phyloP scores from a whole-genome alignment of 2,329 filamentous ascomycete species.

The Diaporthe sp. region DNA sequence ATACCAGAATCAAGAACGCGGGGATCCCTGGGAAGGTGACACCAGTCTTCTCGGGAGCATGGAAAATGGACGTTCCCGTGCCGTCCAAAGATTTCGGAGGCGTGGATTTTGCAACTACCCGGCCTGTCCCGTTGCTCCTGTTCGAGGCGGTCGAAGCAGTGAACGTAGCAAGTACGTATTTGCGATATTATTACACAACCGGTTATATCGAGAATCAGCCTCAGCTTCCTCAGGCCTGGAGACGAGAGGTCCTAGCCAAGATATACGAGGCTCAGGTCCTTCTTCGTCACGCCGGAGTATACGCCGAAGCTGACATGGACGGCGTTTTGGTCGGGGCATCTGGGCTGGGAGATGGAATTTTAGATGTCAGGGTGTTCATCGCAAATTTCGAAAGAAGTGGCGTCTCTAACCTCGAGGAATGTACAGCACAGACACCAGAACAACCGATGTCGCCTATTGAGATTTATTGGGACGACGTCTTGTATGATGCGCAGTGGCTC shows the following conservation, averaged over 20 bases:
- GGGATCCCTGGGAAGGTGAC: background rate
- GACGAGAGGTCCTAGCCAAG: background rate
- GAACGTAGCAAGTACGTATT: background rate
- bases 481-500: background rate
- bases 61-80: background rate
- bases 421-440: background rate
- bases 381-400: background rate
- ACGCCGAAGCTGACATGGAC: background rate
- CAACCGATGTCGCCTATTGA: background rate
- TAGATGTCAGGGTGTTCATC: background rate
- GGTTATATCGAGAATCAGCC: background rate
- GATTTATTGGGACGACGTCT: background rate
- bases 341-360: background rate
- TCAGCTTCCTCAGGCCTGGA: background rate
- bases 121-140: background rate
- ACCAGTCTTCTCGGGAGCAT: background rate
- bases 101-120: background rate
- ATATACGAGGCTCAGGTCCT: background rate
- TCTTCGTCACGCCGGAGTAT: background rate
- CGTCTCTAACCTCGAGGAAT: background rate
- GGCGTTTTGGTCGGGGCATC: background rate
- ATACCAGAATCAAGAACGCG: background rate
- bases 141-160: background rate
- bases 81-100: conserved; percentile 1
- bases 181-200: background rate